Evolutionary conservation across 164 flowering plant species (phyloP).

Genomic region (Stephania cephalantha): DNA sequence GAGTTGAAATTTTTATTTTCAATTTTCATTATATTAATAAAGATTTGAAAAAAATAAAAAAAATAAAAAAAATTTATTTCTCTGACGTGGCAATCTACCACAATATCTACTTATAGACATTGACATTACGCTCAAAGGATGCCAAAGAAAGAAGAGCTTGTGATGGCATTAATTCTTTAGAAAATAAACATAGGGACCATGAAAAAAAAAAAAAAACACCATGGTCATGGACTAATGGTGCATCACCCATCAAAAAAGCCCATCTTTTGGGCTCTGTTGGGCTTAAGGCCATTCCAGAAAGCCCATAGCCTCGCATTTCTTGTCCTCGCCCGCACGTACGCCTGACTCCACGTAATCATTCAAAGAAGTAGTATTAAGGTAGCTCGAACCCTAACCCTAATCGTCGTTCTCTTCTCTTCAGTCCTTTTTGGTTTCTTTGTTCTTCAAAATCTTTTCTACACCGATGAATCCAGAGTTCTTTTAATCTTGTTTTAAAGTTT

Average conservation of each 20-base stretch:
- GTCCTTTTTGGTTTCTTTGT: background rate
- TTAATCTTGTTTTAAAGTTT: background rate
- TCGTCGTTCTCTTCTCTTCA: background rate
- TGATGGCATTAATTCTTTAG: too few species aligned
- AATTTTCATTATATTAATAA: too few species aligned
- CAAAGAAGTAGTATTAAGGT: background rate
- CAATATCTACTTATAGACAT: too few species aligned
- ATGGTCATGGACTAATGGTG: too few species aligned
- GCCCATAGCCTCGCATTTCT: background rate
- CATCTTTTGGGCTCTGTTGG: background rate
- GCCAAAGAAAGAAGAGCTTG: too few species aligned
- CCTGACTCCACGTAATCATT: background rate
- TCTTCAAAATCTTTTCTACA: background rate
- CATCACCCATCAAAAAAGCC: background rate
- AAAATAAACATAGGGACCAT: too few species aligned
- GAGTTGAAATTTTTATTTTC: too few species aligned
- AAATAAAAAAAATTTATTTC: too few species aligned
- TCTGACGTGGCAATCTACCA: too few species aligned
- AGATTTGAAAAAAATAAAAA: too few species aligned
- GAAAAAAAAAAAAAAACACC: too few species aligned
- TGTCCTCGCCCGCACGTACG: background rate
- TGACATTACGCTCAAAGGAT: too few species aligned
- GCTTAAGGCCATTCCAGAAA: background rate
- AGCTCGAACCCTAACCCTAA: background rate
- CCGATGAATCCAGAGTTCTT: background rate